A percentile compares a stretch with the other conserved stretches of the same genome.
These are phyloP conservation scores for Aspergillus incahuasiensis DNA, from an alignment of 495 filamentous ascomycete species.

Conservation along the genomic window DNA sequence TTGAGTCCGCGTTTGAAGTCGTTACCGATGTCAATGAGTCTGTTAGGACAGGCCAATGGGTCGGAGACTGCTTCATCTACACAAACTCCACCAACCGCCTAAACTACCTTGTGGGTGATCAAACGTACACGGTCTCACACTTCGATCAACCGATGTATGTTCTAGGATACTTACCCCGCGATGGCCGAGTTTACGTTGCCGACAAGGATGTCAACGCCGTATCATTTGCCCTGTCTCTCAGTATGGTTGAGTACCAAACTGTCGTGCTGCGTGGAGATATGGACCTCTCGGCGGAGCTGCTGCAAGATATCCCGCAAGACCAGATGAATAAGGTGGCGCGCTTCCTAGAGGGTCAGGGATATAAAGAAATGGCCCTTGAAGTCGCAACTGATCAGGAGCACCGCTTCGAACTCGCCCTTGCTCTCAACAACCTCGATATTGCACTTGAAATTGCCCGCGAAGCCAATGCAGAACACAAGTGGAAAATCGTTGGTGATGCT, in stretches of 20 bases:
- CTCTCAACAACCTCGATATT: conserved; percentile 75
- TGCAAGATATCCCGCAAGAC: conserved; percentile 75
- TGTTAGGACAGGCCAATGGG: conserved; percentile 94
- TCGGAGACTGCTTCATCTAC: conserved; percentile 98
- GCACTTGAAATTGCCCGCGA: conserved; percentile 79
- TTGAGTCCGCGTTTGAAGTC: conserved; percentile 94
- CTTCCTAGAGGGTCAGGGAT: conserved; percentile 95
- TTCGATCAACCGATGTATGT: conserved; percentile 95
- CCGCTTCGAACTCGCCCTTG: conserved; percentile 88
- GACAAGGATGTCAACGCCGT: conserved; percentile 92
- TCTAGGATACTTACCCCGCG: conserved; percentile 89
- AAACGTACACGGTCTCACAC: conserved; percentile 97
- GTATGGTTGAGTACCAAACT: conserved; percentile 97
- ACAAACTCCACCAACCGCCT: conserved; percentile 94
- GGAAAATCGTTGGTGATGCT: conserved; percentile 93
- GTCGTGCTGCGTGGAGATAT: conserved; percentile 92
- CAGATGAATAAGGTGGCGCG: conserved; percentile 97
- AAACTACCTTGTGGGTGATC: conserved; percentile 97
- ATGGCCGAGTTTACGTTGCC: conserved; percentile 86
- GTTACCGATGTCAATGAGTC: conserved; percentile 92
- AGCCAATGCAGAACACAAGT: conserved; percentile 89
- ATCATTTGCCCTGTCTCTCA: conserved; percentile 85
- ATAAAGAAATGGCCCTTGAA: conserved; percentile 91
- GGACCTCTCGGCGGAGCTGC: conserved; percentile 81
- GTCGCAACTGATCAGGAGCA: conserved; percentile 97